Evolutionary conservation across 805 yeast genomes (phyloP).

Genomic region (Ogataea paradorogensis): DNA sequence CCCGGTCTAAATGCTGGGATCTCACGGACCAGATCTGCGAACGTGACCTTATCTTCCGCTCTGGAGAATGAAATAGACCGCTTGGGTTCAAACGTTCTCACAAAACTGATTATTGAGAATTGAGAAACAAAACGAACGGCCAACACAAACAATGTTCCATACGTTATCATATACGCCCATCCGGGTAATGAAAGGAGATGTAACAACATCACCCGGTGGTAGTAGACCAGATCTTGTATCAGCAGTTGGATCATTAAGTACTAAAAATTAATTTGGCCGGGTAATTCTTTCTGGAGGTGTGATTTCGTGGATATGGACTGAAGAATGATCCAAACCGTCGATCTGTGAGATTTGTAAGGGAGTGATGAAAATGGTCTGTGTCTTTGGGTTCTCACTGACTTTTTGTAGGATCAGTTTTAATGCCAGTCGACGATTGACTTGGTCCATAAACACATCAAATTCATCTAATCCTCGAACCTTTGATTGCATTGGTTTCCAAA

Average conservation of each 20-base stretch:
- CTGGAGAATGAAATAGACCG: conserved; percentile 11
- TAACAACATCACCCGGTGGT: conserved; percentile 13
- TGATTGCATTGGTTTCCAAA: conserved; percentile 92
- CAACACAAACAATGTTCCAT: neutral
- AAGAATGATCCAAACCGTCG: conserved; percentile 50
- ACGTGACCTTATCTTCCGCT: conserved; percentile 7
- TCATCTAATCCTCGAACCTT: conserved; percentile 90
- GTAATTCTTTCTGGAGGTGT: conserved; percentile 33
- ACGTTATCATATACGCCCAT: conserved; percentile 12
- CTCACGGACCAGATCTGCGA: conserved; percentile 23
- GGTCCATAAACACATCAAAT: conserved; percentile 97
- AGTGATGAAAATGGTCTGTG: conserved; percentile 89
- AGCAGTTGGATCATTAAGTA: conserved; percentile 2
- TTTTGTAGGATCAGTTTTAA: conserved; percentile 70
- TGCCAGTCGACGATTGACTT: conserved; percentile 79
- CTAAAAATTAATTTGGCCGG: conserved; percentile 9
- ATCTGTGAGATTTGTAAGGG: conserved; percentile 85
- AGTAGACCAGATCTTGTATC: conserved; percentile 8
- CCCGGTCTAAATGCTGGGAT: conserved; percentile 46
- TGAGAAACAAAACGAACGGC: neutral
- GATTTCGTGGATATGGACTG: conserved; percentile 65
- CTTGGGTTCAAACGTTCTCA: conserved; percentile 8
- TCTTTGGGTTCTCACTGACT: conserved; percentile 56
- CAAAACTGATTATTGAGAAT: conserved; percentile 14
- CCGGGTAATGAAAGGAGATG: conserved; percentile 13